Evolutionary conservation across 139 green algal species (phyloP), one percentile per base, ranked within the genome.

Genomic region (Axilococcus clingmanii): DNA sequence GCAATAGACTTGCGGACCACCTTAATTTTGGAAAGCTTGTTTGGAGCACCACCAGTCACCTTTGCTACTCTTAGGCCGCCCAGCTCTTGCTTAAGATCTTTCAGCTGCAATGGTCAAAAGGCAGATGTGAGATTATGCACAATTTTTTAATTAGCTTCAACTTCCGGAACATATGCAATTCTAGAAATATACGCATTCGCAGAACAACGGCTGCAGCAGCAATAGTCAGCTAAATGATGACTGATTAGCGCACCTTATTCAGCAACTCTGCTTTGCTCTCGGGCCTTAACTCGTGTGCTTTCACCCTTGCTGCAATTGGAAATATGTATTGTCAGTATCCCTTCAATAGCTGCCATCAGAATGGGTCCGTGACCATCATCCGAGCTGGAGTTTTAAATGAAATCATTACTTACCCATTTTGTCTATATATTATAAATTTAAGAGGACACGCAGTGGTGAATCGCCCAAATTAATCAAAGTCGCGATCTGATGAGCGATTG

Each of bases 21-120:
- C 79, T 98, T 98, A 74, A 98, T 98, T 77, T 98, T 98, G 31
- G 85, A 94, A 3, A 99, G 90, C 83, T 99, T 99, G 87, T 98
- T 98, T 40, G 93, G 88, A 22, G 93, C 93, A 31, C 93, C 93
- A 52, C 90, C 90, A 50, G 93, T 99, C 56, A 99, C 93, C 87
- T 98, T 98, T 56, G 93, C 91, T 19, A 99, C 93, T 24, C 93
- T 82, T 52, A 99, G 83, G 20, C 66, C 79, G 19, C 72, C 76
- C 4, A 99, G 82, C 87, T 99, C 92, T 23, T 61, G 62, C 86
- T 97, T 98, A 25, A 97, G 68, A 28, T 96, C 88, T 66, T 96
- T 96, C 24, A 99, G 80, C 83, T 95, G 81, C 66, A 74, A 16
- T 8, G 3, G 34, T 22, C 15, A 5, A 15, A 4, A 33, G 30